Conservation (phyloP, 75 land plant species). For the Gnetum montanum region DNA sequence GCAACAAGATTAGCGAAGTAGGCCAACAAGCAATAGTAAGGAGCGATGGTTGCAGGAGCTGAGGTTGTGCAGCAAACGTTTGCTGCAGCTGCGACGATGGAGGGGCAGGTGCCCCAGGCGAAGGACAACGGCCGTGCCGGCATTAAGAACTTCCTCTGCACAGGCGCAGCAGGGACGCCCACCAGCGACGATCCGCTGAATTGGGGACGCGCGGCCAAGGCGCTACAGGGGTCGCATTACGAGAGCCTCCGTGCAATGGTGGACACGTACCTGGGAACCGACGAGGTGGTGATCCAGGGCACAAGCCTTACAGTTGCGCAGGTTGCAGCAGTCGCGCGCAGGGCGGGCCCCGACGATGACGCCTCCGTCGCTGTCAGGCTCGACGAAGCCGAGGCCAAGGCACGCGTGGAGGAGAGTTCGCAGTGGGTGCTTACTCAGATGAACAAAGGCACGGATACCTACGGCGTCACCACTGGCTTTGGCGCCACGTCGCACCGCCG, state of each 20-base stretch:
- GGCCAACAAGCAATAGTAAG: too few relatives aligned
- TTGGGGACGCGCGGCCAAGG: conserved; percentile 57
- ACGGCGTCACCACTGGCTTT: conserved; percentile 33
- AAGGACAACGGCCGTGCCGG: too few relatives aligned
- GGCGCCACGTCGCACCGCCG: conserved; percentile 31
- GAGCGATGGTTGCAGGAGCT: too few relatives aligned
- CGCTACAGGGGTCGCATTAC: conserved; percentile 54
- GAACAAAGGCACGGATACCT: conserved; percentile 13
- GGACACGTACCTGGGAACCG: conserved; percentile 30
- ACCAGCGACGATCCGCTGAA: conserved; percentile 14
- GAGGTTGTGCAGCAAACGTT: too few relatives aligned
- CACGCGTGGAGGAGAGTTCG: conserved; percentile 11
- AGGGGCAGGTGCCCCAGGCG: too few relatives aligned
- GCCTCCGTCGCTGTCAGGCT: conserved; percentile 22
- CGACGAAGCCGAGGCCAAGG: conserved; percentile 9
- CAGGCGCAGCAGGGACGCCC: too few relatives aligned
- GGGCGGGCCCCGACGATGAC: too few relatives aligned
- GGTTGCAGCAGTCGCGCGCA: conserved; percentile 40
- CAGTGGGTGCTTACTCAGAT: conserved; percentile 18
- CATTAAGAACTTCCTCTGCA: too few relatives aligned
- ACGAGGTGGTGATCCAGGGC: conserved; percentile 40
- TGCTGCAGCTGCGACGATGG: too few relatives aligned
- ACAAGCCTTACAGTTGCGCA: conserved; percentile 47
- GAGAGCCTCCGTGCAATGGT: conserved; percentile 65
- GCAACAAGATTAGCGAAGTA: too few relatives aligned